Conservation (phyloP, 2,329 filamentous ascomycete species). For the Fusarium paranaense region DNA sequence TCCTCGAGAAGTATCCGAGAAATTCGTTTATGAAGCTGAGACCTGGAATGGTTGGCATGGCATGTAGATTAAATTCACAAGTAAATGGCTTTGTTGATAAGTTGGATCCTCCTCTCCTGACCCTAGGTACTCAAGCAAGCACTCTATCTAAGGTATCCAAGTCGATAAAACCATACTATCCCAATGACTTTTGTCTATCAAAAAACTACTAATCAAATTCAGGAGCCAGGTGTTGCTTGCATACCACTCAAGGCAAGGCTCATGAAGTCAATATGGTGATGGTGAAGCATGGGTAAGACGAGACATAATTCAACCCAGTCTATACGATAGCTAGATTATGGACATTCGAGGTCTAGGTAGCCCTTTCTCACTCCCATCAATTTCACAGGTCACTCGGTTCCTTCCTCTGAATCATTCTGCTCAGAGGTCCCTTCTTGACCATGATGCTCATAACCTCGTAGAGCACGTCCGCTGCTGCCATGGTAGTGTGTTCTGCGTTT, state of each 20-base stretch:
- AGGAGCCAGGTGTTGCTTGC: not conserved
- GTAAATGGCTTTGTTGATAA: not conserved
- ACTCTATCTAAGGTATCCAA: not conserved
- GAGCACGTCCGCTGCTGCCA: conserved; percentile 76
- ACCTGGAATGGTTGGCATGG: not conserved
- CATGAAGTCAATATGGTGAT: not conserved
- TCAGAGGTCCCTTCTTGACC: conserved; percentile 81
- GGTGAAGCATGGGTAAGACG: not conserved
- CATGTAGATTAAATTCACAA: not conserved
- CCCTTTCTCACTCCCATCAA: not conserved
- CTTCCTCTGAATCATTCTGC: conserved; percentile 52
- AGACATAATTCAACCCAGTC: not conserved
- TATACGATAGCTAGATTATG: not conserved
- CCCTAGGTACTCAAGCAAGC: not conserved
- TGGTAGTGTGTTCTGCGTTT: conserved; percentile 79
- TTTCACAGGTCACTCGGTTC: not conserved
- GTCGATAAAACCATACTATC: not conserved
- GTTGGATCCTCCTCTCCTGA: not conserved
- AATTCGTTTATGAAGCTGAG: not conserved
- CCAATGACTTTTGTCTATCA: not conserved
- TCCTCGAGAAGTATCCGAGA: not conserved
- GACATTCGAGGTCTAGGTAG: not conserved
- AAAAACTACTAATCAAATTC: not conserved
- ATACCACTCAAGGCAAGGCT: not conserved
- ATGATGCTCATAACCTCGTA: conserved; percentile 86